Base-by-base conservation (phyloP, 768 basidiomycete genomes). In the Ramaria sp. region DNA sequence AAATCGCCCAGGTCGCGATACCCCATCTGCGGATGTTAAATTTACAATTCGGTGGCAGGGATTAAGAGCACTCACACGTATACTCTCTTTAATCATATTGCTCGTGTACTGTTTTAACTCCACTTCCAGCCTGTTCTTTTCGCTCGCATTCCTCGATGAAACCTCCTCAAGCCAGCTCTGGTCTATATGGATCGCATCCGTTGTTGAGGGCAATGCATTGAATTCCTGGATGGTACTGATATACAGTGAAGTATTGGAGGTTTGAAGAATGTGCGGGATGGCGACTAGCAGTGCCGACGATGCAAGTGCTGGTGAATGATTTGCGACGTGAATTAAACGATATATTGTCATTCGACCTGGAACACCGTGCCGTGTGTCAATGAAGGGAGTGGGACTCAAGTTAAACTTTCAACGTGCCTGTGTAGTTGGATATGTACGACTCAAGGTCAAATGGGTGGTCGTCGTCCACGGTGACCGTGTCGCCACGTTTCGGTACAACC, bases 21-120 rank as follows among this genome's bases (percentile, higher is more conserved):
- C 0, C 81, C 88, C 89, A 95, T 90, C 90, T 93, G 65, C n/a
- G 20, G 44, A 28, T 42, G 25, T 44, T 52, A 32, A 27, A 32
- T 16, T n/a, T 56, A 28, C 22, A 22, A 44, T 0, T 37, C 37
- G 9, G 22, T 20, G 45, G 30, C 25, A 45, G 39, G 45, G 30
- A 10, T 52, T 5, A 16, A 37, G 42, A 20, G 15, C 27, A 34
- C 30, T 28, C 65, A 95, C 92, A 62, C 95, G 74, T 61, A 96
- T 94, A 75, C 89, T 93, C 76, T 98, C 95, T 69, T 96, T 98
- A 74, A 98, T 96, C 83, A 97, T 85, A 66, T 96, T 98, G 62
- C 88, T 93, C 59, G 83, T 77, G 64, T 97, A 97, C 10, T 86
- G 89, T 78, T 92, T 94, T 64, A 97, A 73, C 66, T 98, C 95